Evolutionary conservation across 179 eudicot genomes (phyloP).

Genomic region (Actinidia arguta): DNA sequence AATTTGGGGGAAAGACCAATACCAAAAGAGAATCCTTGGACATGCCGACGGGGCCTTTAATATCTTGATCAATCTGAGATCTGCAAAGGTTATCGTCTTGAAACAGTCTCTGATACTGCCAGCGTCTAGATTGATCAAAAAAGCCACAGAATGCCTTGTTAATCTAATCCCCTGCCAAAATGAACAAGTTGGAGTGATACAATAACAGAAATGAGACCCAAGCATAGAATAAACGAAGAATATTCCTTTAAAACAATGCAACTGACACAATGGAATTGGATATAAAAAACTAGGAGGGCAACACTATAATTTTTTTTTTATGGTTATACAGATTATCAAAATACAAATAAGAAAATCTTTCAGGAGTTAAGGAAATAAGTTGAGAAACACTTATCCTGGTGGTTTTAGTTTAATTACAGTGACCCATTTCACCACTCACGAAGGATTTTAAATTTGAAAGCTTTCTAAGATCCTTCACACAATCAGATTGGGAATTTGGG

Average conservation of each 20-base stretch:
- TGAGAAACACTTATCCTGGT: neutral
- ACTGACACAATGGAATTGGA: neutral
- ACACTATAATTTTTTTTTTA: neutral
- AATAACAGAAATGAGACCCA: conserved; percentile 10
- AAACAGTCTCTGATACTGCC: conserved; percentile 39
- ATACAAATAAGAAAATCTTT: neutral
- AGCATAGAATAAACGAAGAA: neutral
- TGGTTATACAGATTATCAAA: neutral
- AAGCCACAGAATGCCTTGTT: conserved; percentile 98
- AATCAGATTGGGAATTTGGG: neutral
- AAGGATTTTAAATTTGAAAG: neutral
- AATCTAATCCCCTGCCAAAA: conserved; percentile 70
- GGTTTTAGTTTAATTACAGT: neutral
- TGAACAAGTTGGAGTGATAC: conserved; percentile 18
- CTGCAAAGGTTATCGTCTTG: conserved; percentile 27
- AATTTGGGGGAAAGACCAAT: neutral
- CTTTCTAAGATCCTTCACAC: neutral
- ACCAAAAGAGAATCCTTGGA: conserved; percentile 42
- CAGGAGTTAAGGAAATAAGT: neutral
- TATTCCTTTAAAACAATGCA: neutral
- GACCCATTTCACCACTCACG: neutral
- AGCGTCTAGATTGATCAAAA: conserved; percentile 47
- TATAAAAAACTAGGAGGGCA: neutral
- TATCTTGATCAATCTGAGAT: conserved; percentile 26
- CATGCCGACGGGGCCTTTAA: conserved; percentile 28